Percentiles rank a stretch among this genome's conserved stretches.
phyloP scores from a whole-genome alignment of 768 basidiomycete species.

The Leucogyrophana mollusca region DNA sequence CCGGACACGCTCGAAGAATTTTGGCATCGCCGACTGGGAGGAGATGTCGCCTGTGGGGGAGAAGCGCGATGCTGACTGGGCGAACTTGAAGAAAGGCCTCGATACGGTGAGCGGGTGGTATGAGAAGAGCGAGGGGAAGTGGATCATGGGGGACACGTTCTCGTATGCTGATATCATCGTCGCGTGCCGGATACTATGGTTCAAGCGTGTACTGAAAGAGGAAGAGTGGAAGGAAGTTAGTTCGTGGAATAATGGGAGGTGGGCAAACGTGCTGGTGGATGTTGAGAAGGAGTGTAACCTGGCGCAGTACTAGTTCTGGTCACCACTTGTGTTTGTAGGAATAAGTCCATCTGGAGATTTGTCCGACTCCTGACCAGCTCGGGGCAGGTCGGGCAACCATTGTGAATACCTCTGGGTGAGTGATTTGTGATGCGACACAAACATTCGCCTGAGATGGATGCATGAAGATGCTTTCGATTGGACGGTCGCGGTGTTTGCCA shows the following conservation, averaged over 20 bases:
- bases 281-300: constrained; percentile 8
- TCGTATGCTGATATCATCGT: constrained; percentile 18
- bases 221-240: constrained; percentile 9
- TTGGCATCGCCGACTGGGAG: constrained; percentile 35
- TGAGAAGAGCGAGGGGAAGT: neutral
- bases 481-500: no score
- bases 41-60: constrained; percentile 27
- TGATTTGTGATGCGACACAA: no score
- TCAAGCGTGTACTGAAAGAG: constrained; percentile 6
- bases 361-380: no score
- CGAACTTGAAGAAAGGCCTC: constrained; percentile 32
- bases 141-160: constrained; percentile 14
- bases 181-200: constrained; percentile 17
- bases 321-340: no score
- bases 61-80: constrained; percentile 33
- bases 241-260: constrained; percentile 10
- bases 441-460: no score
- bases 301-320: no score
- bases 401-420: no score
- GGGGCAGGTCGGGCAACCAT: no score
- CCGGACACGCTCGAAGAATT: constrained; percentile 28
- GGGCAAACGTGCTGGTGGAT: constrained; percentile 12
- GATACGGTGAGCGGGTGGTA: constrained; percentile 17
- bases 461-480: no score
- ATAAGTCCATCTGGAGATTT: no score